These are phyloP conservation scores for Brassica cretica DNA, from an alignment of 345 rosid species.

Conservation along the genomic window DNA sequence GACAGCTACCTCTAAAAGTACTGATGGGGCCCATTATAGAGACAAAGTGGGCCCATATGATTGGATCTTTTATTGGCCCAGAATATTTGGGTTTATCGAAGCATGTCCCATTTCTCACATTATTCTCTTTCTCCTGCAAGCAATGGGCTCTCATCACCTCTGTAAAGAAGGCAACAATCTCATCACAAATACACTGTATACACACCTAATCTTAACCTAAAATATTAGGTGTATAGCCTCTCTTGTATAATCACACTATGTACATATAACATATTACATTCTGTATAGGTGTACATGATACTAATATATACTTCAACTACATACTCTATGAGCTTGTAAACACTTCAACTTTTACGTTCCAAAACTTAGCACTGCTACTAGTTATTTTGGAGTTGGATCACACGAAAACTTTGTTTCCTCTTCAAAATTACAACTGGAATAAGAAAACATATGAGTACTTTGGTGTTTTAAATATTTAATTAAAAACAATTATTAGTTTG, in stretches of 20 bases:
- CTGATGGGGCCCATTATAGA: conserved; percentile 20
- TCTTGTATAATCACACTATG: background rate
- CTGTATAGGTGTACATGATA: background rate
- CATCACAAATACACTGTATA: background rate
- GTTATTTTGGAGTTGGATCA: background rate
- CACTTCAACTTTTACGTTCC: conserved; percentile 3
- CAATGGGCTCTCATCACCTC: conserved; percentile 27
- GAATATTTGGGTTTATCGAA: conserved; percentile 18
- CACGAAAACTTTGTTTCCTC: background rate
- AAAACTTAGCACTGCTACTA: background rate
- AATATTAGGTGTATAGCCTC: background rate
- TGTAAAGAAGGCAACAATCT: conserved; percentile 14
- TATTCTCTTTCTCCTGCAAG: conserved; percentile 11
- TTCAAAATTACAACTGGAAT: background rate
- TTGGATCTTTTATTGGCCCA: conserved; percentile 34
- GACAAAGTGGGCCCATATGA: conserved; percentile 28
- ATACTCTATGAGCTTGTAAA: background rate
- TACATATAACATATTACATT: background rate
- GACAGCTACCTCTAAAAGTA: conserved; percentile 34
- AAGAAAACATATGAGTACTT: background rate
- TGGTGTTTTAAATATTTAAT: background rate
- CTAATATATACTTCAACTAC: background rate
- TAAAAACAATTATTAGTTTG: background rate
- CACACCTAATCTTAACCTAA: background rate
- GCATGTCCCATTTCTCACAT: conserved; percentile 26